Conservation (phyloP, 208 protist genomes). For the Paratrypanosoma confusum region DNA sequence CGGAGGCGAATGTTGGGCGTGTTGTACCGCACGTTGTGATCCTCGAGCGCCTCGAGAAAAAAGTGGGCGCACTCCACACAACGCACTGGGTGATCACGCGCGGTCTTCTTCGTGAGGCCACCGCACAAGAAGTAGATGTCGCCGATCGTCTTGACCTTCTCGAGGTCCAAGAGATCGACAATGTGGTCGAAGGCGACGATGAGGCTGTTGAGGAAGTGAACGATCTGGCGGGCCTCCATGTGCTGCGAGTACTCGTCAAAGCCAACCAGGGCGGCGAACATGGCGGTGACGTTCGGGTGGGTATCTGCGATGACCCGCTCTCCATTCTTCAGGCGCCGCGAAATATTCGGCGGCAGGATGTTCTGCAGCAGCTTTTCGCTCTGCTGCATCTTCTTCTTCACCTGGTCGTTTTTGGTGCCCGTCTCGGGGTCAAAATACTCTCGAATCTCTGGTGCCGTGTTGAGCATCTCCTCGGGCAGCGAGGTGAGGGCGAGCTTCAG, state of each 20-base stretch:
- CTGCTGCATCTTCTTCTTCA: constrained; percentile 29
- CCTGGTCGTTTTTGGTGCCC: constrained; percentile 16
- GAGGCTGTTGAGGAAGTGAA: constrained; percentile 32
- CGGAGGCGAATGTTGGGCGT: constrained; percentile 17
- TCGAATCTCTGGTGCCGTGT: constrained; percentile 21
- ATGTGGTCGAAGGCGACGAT: constrained; percentile 36
- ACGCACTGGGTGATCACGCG: constrained; percentile 22
- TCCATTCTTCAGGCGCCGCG: constrained; percentile 28
- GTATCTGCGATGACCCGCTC: constrained; percentile 34
- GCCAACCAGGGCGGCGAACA: constrained; percentile 25
- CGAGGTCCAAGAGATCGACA: constrained; percentile 22
- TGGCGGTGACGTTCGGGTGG: constrained; percentile 25
- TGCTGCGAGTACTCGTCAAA: constrained; percentile 20
- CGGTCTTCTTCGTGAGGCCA: constrained; percentile 20
- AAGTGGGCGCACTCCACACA: constrained; percentile 22
- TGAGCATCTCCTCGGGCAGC: constrained; percentile 15
- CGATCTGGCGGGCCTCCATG: constrained; percentile 15
- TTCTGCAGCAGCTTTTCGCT: constrained; percentile 34
- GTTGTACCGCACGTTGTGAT: constrained; percentile 23
- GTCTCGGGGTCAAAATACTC: constrained; percentile 20
- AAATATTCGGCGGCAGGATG: constrained; percentile 30
- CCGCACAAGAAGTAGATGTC: constrained; percentile 43
- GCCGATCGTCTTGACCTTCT: constrained; percentile 53
- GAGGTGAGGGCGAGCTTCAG: constrained; percentile 18
- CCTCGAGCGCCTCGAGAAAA: constrained; percentile 22